Percentiles rank a stretch among this genome's conserved stretches.
Evolutionary conservation across 116 monocot species (phyloP).

Genomic region (Posidonia oceanica): DNA sequence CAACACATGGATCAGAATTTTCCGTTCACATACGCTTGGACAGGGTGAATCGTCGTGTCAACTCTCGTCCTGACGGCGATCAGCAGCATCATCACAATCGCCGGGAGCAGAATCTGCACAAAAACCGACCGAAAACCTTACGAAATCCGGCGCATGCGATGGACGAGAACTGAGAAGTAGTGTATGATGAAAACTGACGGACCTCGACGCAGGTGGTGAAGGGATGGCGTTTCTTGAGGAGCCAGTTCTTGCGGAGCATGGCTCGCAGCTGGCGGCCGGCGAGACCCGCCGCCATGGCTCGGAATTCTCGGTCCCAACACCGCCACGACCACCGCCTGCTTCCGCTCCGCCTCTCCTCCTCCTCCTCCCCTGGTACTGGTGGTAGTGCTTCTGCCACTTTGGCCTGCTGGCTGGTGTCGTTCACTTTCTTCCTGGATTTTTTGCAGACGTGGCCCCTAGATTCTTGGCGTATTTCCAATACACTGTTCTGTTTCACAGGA

Average conservation of each 20-base stretch:
- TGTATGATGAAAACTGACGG: background rate
- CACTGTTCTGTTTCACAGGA: no score
- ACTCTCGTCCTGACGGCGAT: slow-evolving; percentile 54
- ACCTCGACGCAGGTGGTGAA: slow-evolving; percentile 62
- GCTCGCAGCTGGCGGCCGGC: slow-evolving; percentile 14
- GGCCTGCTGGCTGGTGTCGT: no score
- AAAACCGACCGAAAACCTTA: background rate
- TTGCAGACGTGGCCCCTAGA: no score
- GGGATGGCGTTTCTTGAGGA: slow-evolving; percentile 78
- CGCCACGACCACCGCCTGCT: no score
- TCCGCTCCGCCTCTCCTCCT: no score
- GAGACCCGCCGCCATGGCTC: background rate
- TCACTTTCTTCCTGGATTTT: no score
- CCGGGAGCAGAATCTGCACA: slow-evolving; percentile 60
- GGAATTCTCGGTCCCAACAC: no score
- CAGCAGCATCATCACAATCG: slow-evolving; percentile 70
- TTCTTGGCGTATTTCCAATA: no score
- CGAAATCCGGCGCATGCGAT: background rate
- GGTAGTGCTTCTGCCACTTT: no score
- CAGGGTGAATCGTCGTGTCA: slow-evolving; percentile 71
- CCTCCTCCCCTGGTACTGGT: no score
- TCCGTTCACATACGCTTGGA: slow-evolving; percentile 38
- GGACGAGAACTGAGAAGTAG: background rate
- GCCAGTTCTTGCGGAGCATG: slow-evolving; percentile 94
- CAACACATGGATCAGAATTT: background rate